Conservation (phyloP, 177 flowering plant genomes). For the Telopea speciosissima region DNA sequence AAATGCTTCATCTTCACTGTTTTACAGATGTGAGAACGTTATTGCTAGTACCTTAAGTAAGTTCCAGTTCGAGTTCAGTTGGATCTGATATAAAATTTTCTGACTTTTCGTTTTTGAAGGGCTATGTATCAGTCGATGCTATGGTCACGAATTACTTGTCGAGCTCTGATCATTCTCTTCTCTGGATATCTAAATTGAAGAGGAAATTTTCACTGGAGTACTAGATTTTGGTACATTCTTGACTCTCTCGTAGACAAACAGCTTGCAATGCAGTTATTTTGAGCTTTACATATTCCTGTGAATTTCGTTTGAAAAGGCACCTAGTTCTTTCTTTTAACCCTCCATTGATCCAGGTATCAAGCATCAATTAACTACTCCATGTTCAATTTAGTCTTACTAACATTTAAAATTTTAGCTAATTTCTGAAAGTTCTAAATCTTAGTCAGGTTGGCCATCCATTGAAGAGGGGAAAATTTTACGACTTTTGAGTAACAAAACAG, state of each 20-base stretch:
- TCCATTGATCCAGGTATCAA: background rate
- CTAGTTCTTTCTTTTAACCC: background rate
- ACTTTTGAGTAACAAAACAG: background rate
- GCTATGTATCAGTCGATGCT: background rate
- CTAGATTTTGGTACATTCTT: background rate
- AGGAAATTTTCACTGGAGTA: background rate
- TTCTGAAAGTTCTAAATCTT: background rate
- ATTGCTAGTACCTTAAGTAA: slow-evolving; percentile 11
- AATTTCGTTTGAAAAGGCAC: background rate
- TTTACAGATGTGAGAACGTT: slow-evolving; percentile 25
- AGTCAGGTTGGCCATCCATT: background rate
- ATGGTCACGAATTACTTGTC: background rate
- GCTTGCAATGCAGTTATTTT: background rate
- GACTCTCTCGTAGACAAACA: background rate
- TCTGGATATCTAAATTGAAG: background rate
- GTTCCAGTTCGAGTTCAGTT: background rate
- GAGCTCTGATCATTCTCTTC: background rate
- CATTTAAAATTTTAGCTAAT: background rate
- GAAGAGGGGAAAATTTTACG: background rate
- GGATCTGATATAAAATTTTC: background rate
- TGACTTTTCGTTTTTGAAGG: background rate
- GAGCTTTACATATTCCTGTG: background rate
- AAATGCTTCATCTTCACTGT: slow-evolving; percentile 19
- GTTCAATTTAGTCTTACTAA: no score
- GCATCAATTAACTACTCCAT: background rate